A percentile compares a stretch with the other conserved stretches of the same genome.
Evolutionary conservation across 345 rosid genomes (phyloP).

Genomic region (Brassica juncea): DNA sequence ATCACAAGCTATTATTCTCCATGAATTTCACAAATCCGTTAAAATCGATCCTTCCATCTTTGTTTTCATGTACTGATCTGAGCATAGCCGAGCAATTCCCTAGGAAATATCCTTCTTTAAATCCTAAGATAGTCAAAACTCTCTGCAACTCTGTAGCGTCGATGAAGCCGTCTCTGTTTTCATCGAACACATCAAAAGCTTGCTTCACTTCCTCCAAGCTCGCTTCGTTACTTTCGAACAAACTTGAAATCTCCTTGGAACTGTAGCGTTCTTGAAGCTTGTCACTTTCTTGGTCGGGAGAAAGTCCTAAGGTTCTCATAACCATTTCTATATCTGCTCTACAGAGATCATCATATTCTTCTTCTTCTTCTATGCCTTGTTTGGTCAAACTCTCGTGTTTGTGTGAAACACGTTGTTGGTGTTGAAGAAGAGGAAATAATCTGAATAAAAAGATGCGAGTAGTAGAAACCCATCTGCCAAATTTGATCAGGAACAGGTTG

Average conservation of each 20-base stretch:
- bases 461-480: conserved; percentile 26
- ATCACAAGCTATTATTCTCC: conserved; percentile 51
- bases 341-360: conserved; percentile 29
- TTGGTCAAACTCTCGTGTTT: conserved; percentile 20
- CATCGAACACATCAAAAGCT: conserved; percentile 77
- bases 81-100: conserved; percentile 64
- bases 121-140: conserved; percentile 51
- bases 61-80: conserved; percentile 49
- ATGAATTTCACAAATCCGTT: conserved; percentile 62
- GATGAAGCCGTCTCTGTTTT: conserved; percentile 69
- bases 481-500: conserved; percentile 28
- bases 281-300: conserved; percentile 43
- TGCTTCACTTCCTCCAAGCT: conserved; percentile 70
- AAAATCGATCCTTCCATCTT: conserved; percentile 62
- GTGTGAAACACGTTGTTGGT: conserved; percentile 31
- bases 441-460: conserved; percentile 39
- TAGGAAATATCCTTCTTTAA: conserved; percentile 44
- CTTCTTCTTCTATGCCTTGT: conserved; percentile 5
- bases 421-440: conserved; percentile 41
- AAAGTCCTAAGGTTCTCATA: conserved; percentile 60
- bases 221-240: conserved; percentile 77
- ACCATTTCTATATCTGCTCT: conserved; percentile 62
- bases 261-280: conserved; percentile 39
- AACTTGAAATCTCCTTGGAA: conserved; percentile 43
- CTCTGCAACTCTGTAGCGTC: conserved; percentile 71